Conservation (phyloP, 192 early-diverging fungal species). For the Bifiguratus adelaidae region DNA sequence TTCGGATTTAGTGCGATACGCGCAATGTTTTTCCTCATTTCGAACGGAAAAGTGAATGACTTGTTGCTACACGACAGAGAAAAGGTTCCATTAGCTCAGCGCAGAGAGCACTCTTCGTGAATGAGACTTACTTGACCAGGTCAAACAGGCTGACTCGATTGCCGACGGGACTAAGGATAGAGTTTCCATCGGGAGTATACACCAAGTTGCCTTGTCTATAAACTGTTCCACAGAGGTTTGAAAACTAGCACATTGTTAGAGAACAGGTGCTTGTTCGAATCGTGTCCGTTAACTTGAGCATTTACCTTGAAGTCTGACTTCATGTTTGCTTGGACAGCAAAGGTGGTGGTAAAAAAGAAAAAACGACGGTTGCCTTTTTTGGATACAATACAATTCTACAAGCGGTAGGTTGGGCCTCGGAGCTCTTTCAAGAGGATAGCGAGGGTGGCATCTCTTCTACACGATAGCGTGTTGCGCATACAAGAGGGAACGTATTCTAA, state of each 20-base stretch:
- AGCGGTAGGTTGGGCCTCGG: too few relatives aligned
- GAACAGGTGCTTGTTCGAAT: neutral
- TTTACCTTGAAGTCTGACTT: constrained; percentile 31
- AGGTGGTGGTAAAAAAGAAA: too few relatives aligned
- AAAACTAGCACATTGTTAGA: constrained; percentile 53
- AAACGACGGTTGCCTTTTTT: neutral
- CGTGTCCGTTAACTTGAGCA: neutral
- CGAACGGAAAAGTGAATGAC: constrained; percentile 85
- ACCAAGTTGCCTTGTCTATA: constrained; percentile 93
- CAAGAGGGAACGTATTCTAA: constrained; percentile 51
- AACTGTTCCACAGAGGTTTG: constrained; percentile 96
- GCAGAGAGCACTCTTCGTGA: neutral
- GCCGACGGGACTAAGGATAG: constrained; percentile 89
- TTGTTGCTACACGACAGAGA: constrained; percentile 56
- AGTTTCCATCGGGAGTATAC: constrained; percentile 93
- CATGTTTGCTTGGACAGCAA: too few relatives aligned
- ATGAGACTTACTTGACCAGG: constrained; percentile 67
- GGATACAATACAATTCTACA: neutral
- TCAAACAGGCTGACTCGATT: constrained; percentile 95
- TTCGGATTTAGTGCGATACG: constrained; percentile 85
- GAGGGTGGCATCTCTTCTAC: too few relatives aligned
- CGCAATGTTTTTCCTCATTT: constrained; percentile 86
- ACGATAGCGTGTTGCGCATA: constrained; percentile 68
- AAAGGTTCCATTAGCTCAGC: neutral
- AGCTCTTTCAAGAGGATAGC: too few relatives aligned